Base-by-base conservation (phyloP, 2,329 filamentous ascomycete species). In the Colletotrichum costaricense region DNA sequence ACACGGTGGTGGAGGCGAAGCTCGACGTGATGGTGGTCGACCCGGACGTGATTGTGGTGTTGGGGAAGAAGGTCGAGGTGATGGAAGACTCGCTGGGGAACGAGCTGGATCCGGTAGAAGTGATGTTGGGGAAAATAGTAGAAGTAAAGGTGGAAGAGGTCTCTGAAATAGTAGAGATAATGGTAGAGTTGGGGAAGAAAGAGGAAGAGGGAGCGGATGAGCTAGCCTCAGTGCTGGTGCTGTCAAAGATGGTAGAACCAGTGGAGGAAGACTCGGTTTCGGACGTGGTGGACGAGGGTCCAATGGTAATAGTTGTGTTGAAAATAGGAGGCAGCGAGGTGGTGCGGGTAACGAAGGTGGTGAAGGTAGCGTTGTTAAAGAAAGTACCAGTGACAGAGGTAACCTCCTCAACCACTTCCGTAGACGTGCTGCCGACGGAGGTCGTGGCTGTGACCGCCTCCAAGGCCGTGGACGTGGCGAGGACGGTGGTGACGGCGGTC, bases 261-360 rank as follows among this genome's bases (percentile, higher is more conserved):
- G 42, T 49, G 19, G 33, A 26, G 38, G 35, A 33, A 5, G 62
- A 22, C 46, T 26, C 46, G 62, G 30, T 8, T 33, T 38, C 22
- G 49, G 63, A 56, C 3, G 28, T 55, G 6, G 55, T 42, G 0
- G 69, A 62, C 6, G 64, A 54, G 4, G 24, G 5, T n/a, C 22
- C 9, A 26, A 19, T 16, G 12, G 64, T 19, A 14, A 55, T 66
- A n/a, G 63, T 58, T 26, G 54, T 66, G 63, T 66, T 58, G 35
- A 46, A 58, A 12, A 58, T 26, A 8, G 33, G 26, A 7, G 52
- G 54, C 24, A 66, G 35, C 14, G 67, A 65, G 19, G 46, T 64
- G 26, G 70, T 73, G 60, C 70, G 67, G 28, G 70, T 73, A 69
- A 73, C 62, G 67, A 73, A 65, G 12, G 70, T 73, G 4, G 70